Evolutionary conservation across 2,329 filamentous ascomycete genomes (phyloP), one percentile per base, ranked within the genome.

Genomic region (Colletotrichum sublineola): DNA sequence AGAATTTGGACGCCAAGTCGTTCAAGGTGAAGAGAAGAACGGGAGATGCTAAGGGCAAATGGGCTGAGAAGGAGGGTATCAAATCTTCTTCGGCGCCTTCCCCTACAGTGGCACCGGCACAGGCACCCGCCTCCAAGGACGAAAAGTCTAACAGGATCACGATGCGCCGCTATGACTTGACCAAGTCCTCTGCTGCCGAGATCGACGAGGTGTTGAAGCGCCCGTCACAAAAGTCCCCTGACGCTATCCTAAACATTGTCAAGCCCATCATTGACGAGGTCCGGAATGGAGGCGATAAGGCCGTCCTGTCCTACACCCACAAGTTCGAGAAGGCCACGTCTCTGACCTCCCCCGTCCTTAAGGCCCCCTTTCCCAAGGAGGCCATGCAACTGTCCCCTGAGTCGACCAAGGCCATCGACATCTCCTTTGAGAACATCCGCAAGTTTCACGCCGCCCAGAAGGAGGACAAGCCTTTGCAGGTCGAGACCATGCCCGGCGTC

Each of bases 401-500:
- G 81, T 97, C 95, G 0, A 94, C 93, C 76, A 88, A 94, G 78
- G 96, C 96, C n/a, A 97, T 99, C 75, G 96, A 99, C 78, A 83
- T 93, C 46, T 97, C 95, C 0, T 98, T 93, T 78, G 94, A 97
- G 78, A 99, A 99, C 80, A 99, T 99, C 78, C 89, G 91, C 77
- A 94, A 92, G 78, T 99, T 99, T 86, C 96, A 99, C 84, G 90
- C 93, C 18, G 96, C 96, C 0, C 96, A 99, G 78, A 92, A 92
- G 78, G 94, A 97, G 76, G 90, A 93, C 36, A 93, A 94, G 81
- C 88, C 94, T 2, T 86, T 99, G 8, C 84, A 91, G 68, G 94
- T 99, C 9, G 96, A 98, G 86, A 99, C 96, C 1, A 99, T 99
- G 96, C 96, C 96, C 0, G 96, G 96, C 42, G 95, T 99, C 4